A percentile compares a stretch with the other conserved stretches of the same genome.
Evolutionary conservation across 2,329 filamentous ascomycete genomes (phyloP).

Genomic region (Fusarium keratoplasticum): DNA sequence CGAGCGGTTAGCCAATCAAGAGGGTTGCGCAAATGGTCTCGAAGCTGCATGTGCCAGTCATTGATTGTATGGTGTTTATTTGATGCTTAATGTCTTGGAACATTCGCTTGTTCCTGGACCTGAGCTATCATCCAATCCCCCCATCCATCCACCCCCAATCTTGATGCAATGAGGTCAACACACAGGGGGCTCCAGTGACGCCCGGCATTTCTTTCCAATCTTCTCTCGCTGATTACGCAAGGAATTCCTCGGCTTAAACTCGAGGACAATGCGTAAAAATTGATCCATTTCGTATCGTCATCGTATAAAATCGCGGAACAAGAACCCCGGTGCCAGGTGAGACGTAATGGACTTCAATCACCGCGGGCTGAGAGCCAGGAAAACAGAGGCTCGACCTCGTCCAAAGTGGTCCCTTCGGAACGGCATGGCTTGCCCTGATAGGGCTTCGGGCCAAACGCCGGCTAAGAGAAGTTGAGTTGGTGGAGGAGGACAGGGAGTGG

Average conservation of each 20-base stretch:
- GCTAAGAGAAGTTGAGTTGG: constrained; percentile 27
- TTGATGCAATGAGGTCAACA: background rate
- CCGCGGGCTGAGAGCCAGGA: constrained; percentile 22
- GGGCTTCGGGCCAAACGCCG: constrained; percentile 34
- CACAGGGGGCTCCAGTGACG: background rate
- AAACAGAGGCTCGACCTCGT: background rate
- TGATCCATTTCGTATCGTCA: constrained; percentile 16
- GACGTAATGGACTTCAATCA: constrained; percentile 45
- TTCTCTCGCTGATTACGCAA: constrained; percentile 15
- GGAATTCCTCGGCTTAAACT: constrained; percentile 28
- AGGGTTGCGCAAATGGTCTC: background rate
- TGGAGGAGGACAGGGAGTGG: constrained; percentile 9
- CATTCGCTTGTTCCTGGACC: background rate
- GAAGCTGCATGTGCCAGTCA: background rate
- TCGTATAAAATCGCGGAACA: constrained; percentile 37
- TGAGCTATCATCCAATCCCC: background rate
- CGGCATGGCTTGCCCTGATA: constrained; percentile 15
- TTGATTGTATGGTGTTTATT: background rate
- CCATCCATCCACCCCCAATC: background rate
- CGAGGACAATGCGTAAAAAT: constrained; percentile 1
- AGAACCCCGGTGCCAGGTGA: constrained; percentile 20
- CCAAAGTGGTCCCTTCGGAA: constrained; percentile 15
- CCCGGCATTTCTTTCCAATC: background rate
- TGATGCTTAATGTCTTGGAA: background rate
- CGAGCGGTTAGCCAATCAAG: constrained; percentile 10